Evolutionary conservation across 768 basidiomycete species (phyloP).

Genomic region (Leucocoprinus sp.): DNA sequence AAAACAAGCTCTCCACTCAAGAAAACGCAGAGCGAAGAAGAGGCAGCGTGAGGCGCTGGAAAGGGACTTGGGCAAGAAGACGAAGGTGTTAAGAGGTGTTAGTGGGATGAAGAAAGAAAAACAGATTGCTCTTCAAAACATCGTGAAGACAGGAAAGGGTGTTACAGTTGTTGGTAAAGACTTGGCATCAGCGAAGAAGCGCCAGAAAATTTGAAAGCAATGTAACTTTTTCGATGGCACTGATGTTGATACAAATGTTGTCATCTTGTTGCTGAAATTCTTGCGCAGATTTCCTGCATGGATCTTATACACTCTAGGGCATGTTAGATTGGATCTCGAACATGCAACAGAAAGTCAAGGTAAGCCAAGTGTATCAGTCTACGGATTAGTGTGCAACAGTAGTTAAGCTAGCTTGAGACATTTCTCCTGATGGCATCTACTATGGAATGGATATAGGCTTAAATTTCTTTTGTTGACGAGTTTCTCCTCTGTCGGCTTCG

Average conservation of each 20-base stretch:
- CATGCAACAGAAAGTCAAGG: no score
- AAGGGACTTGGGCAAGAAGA: conserved; percentile 56
- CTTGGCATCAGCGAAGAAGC: conserved; percentile 25
- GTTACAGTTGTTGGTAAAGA: conserved; percentile 82
- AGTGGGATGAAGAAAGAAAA: conserved; percentile 72
- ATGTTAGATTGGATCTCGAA: no score
- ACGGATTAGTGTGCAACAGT: no score
- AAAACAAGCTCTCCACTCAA: conserved; percentile 64
- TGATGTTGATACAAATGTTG: neutral
- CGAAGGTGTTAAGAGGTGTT: conserved; percentile 38
- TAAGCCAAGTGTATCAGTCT: no score
- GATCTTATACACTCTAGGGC: no score
- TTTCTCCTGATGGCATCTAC: no score
- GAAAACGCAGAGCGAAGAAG: conserved; percentile 63
- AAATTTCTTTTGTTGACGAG: no score
- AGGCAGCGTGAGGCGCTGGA: conserved; percentile 59
- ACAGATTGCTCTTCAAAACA: conserved; percentile 68
- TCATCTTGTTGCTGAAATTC: no score
- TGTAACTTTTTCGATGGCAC: no score
- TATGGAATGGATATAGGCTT: no score
- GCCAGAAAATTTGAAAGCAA: conserved; percentile 18
- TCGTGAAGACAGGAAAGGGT: conserved; percentile 80
- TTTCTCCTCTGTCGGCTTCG: neutral
- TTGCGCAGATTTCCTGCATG: no score
- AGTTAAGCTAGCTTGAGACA: no score